phyloP scores from a whole-genome alignment of 176 grass and related monocot genomes.

The Stipa capillata region DNA sequence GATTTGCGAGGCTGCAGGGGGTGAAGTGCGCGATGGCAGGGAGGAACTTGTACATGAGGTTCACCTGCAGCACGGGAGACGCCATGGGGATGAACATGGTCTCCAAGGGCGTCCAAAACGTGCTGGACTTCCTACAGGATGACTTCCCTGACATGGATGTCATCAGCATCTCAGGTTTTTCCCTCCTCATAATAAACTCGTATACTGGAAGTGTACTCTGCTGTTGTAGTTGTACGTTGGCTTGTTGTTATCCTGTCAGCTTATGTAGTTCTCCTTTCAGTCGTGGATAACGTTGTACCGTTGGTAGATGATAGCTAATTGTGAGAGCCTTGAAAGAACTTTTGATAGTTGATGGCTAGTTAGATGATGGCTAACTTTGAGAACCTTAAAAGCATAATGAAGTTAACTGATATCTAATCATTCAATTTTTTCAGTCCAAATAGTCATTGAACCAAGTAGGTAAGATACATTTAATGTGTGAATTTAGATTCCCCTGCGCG shows the following conservation, averaged over 20 bases:
- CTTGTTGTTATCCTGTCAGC: not conserved
- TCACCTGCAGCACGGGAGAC: slow-evolving; percentile 87
- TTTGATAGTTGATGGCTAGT: not conserved
- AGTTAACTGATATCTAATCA: not conserved
- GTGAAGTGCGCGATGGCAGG: slow-evolving; percentile 77
- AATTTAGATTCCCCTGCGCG: not conserved
- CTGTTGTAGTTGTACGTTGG: not conserved
- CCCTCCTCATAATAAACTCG: not conserved
- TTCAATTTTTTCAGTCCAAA: not conserved
- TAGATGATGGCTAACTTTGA: not conserved
- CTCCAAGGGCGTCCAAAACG: slow-evolving; percentile 84
- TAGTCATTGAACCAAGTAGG: not conserved
- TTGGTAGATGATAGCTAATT: not conserved
- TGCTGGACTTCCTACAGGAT: slow-evolving; percentile 71
- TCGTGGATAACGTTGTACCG: not conserved
- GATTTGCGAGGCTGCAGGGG: slow-evolving; percentile 66
- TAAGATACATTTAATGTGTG: not conserved
- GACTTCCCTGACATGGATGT: slow-evolving; percentile 92
- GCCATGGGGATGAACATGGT: slow-evolving; percentile 99
- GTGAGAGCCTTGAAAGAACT: not conserved
- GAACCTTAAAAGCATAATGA: not conserved
- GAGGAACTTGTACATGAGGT: slow-evolving; percentile 89
- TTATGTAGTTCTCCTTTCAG: not conserved
- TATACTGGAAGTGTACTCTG: not conserved
- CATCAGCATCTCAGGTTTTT: slow-evolving; percentile 89